Base-by-base conservation (phyloP, 129 eudicot genomes). In the Flaveria robusta region DNA sequence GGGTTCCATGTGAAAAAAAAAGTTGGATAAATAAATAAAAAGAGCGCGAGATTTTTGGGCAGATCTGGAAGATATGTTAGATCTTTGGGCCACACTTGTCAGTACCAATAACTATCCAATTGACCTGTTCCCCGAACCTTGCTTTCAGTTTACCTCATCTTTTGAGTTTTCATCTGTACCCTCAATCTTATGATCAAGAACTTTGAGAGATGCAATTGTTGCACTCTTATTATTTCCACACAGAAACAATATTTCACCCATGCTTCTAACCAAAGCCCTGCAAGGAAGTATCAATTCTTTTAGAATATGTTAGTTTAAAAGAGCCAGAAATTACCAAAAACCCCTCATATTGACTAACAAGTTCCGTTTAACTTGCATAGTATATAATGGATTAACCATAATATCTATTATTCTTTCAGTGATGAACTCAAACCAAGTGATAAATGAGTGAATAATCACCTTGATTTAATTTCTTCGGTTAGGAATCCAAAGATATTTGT, bases 221-320 rank as follows among this genome's bases (percentile, higher is more conserved):
- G 96, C 99, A 52, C 75, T 83, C 60, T 80, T 72, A 83, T 87
- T 83, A 59, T 68, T 86, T 81, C 99, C 99, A 83, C 99, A 94
- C 27, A 86, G 81, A 86, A 94, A 94, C 74, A 94, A 85, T 66
- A 94, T 87, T 79, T 94, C 99, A 43, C 79, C 78, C 91, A 94
- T 88, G 79, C 97, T 87, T 77, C 88, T 91, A 29, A 94, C 92
- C 88, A 94, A 84, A 56, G 99, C 99, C 80, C 99, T 94, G 88
- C 78, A 74, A 70, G 45, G 50, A 74, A 60, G 42, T 75, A 74
- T 42, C 63, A 55, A 47, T 64, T 24, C 22, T 64, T 52, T 78
- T 9, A 67, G 52, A 4, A 39, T 10, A 27, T 22, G 49, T 43
- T 20, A 45, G 27, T 78, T 58, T 47, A 16, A 41, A 68, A 68